Conservation (phyloP, 257 asterid species). For the Haberlea rhodopensis region DNA sequence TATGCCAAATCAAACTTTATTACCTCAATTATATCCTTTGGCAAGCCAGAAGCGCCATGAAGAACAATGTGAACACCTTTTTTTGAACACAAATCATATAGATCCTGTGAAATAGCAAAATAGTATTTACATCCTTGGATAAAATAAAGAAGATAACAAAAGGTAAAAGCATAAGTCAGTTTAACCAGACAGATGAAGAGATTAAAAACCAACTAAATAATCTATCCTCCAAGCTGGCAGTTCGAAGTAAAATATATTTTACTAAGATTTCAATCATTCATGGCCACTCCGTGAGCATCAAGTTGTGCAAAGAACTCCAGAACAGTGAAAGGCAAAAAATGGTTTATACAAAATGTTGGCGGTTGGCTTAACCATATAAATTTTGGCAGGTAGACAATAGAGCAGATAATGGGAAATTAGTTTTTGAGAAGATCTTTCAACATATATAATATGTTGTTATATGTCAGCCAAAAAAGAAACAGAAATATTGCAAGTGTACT, state of each 20-base stretch:
- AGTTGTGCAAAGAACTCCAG: neutral
- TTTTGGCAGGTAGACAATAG: neutral
- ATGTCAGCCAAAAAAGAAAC: neutral
- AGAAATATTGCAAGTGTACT: neutral
- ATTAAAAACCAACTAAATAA: neutral
- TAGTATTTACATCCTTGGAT: neutral
- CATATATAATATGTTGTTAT: neutral
- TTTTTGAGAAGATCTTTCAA: neutral
- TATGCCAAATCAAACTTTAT: neutral
- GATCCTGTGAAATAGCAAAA: constrained; percentile 47
- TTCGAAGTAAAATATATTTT: neutral
- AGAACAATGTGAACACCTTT: constrained; percentile 83
- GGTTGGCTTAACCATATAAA: neutral
- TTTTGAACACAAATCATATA: constrained; percentile 59
- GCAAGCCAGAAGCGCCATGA: constrained; percentile 96
- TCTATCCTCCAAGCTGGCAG: neutral
- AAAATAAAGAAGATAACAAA: neutral
- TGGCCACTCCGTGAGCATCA: neutral
- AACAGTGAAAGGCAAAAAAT: neutral
- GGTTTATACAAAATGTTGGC: neutral
- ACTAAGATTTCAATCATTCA: neutral
- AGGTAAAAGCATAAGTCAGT: neutral
- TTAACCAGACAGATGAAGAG: neutral
- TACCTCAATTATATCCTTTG: constrained; percentile 75
- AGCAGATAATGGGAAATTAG: neutral